Conservation (phyloP, 768 basidiomycete species). For the Xerocomellus amylosporus region DNA sequence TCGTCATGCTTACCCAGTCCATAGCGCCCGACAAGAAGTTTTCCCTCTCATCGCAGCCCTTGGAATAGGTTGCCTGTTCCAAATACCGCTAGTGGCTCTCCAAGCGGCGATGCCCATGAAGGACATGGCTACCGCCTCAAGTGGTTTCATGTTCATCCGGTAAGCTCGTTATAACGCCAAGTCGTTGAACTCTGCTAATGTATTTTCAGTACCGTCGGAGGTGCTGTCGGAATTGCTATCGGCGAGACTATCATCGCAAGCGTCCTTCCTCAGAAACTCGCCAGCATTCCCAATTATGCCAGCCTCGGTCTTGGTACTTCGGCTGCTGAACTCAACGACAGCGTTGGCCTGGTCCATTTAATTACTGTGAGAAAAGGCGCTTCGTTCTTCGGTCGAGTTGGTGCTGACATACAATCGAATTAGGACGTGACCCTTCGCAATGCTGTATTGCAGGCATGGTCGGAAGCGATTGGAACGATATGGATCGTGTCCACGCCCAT, state of each 20-base stretch:
- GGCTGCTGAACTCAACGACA: slow-evolving; percentile 43
- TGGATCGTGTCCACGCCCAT: slow-evolving; percentile 67
- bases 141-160: slow-evolving; percentile 69
- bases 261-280: slow-evolving; percentile 40
- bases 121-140: slow-evolving; percentile 82
- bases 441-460: slow-evolving; percentile 51
- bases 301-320: slow-evolving; percentile 36
- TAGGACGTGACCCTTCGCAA: slow-evolving; percentile 50
- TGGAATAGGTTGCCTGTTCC: slow-evolving; percentile 66
- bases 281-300: slow-evolving; percentile 31
- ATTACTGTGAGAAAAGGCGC: slow-evolving; percentile 16
- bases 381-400: background rate
- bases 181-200: background rate
- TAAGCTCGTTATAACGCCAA: slow-evolving; percentile 21
- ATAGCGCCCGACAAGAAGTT: slow-evolving; percentile 60
- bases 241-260: slow-evolving; percentile 70
- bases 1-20: slow-evolving; percentile 5
- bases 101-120: slow-evolving; percentile 87
- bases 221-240: slow-evolving; percentile 71
- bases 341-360: slow-evolving; percentile 41
- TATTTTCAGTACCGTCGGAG: slow-evolving; percentile 57
- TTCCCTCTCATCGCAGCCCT: slow-evolving; percentile 65
- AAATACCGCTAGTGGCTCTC: slow-evolving; percentile 64
- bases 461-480: slow-evolving; percentile 59
- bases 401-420: background rate